Evolutionary conservation across 768 basidiomycete genomes (phyloP), one percentile per base, ranked within the genome.

Genomic region (Sarcomyxa edulis): DNA sequence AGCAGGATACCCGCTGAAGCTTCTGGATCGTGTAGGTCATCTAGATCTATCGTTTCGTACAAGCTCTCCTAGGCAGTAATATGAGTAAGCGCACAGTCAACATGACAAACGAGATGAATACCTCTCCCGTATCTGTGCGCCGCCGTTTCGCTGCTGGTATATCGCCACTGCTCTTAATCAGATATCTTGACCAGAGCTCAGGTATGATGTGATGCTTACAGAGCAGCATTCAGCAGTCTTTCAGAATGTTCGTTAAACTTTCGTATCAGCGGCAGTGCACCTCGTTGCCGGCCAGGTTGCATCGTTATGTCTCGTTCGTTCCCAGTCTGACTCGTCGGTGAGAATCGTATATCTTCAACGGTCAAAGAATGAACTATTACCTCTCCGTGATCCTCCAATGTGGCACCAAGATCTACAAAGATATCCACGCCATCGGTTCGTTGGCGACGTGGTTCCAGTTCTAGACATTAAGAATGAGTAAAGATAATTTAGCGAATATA

Each of bases 161-260:
- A 37, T 83, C 78, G 7, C 81, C 81, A 50, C 75, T 78, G 44
- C 35, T 7, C 22, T 39, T 39, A 38, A 32, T 31, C 42, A 31
- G 40, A 43, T 32, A 38, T 21, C 30, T 18, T 16, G 21, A 40
- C n/a, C 39, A 44, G 12, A 14, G 23, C 20, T 22, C 16, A 21
- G 16, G 19, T 8, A 28, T 14, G 19, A 38, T 24, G 12, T 22
- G 25, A 32, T 12, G 48, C 58, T 49, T 52, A 86, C 87, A 90
- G 51, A 4, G 86, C 83, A 29, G 88, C 81, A 42, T 85, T 83
- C 10, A 98, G 65, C 7, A 97, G 65, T 48, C 92, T 66, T 49
- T 95, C 91, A 1, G 92, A 96, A 58, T 99, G 96, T 53, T 97
- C 92, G 52, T 98, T 99, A 64, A 99, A 98, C 55, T 94, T 88